A percentile compares a stretch with the other conserved stretches of the same genome.
These are phyloP conservation scores for Thymus quinquecostatus DNA, from an alignment of 257 asterid species.

Conservation along the genomic window DNA sequence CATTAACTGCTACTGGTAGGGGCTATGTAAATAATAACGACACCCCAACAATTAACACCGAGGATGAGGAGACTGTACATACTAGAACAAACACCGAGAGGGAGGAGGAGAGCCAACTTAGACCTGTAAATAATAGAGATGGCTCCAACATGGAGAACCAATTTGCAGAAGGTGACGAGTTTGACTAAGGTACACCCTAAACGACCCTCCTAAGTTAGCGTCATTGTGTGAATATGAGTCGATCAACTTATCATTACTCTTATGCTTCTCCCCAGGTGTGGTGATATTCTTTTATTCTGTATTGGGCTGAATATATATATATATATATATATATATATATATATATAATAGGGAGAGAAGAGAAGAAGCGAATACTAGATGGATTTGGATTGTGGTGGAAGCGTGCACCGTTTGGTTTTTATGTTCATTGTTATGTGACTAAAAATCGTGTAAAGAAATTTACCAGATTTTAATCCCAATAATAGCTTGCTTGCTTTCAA, in stretches of 20 bases:
- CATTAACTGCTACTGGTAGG: conserved; percentile 43
- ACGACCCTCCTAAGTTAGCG: not conserved
- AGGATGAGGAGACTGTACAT: conserved; percentile 63
- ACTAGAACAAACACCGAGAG: conserved; percentile 42
- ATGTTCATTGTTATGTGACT: conserved; percentile 17
- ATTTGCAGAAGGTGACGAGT: conserved; percentile 39
- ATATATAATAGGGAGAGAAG: not conserved
- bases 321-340: not conserved
- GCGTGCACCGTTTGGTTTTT: conserved; percentile 31
- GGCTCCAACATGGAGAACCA: conserved; percentile 50
- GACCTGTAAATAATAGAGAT: conserved; percentile 62
- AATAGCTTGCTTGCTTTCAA: conserved; percentile 28
- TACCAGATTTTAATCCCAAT: conserved; percentile 29
- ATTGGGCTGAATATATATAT: conserved; percentile 10
- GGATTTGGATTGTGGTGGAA: conserved; percentile 33
- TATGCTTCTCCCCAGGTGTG: conserved; percentile 42
- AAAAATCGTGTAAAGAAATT: conserved; percentile 40
- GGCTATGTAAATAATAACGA: conserved; percentile 61
- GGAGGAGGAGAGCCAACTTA: conserved; percentile 39
- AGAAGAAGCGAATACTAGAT: conserved; percentile 21
- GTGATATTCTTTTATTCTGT: conserved; percentile 49
- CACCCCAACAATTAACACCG: conserved; percentile 40
- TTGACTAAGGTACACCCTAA: conserved; percentile 57
- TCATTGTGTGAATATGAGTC: not conserved
- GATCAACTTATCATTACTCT: not conserved